Percentiles rank a stretch among this genome's conserved stretches.
Evolutionary conservation across 1,139 yeast genomes (phyloP).

Genomic region (Debaryomyces sp.): DNA sequence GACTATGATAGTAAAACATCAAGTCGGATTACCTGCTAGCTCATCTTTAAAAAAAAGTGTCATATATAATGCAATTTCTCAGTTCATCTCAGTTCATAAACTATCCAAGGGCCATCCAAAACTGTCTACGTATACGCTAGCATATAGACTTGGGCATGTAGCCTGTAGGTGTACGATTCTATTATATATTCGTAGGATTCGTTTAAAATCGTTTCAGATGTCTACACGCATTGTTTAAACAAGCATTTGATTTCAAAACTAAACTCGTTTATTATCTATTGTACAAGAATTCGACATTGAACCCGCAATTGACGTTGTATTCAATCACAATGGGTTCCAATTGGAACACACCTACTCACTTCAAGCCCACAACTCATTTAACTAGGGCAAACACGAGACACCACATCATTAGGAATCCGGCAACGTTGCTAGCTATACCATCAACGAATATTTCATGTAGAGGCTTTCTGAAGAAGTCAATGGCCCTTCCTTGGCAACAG

Average conservation of each 20-base stretch:
- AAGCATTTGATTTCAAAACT: background rate
- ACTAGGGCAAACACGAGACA: conserved; percentile 75
- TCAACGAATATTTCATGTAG: conserved; percentile 57
- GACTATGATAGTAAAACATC: background rate
- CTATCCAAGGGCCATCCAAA: no score
- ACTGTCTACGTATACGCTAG: no score
- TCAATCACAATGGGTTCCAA: background rate
- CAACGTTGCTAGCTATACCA: conserved; percentile 58
- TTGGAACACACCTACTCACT: background rate
- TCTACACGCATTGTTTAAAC: background rate
- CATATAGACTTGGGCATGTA: no score
- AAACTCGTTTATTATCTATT: background rate
- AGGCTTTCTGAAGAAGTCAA: conserved; percentile 54
- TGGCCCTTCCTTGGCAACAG: conserved; percentile 47
- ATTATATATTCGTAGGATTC: no score
- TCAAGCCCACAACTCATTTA: conserved; percentile 14
- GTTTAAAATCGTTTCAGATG: no score
- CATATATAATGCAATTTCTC: background rate
- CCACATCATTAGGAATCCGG: conserved; percentile 85
- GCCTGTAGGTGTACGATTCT: no score
- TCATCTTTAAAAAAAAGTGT: background rate
- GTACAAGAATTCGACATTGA: background rate
- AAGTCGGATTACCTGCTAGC: background rate
- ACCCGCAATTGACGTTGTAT: background rate
- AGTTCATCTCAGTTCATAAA: background rate